Evolutionary conservation across 129 eudicot genomes (phyloP).

Genomic region (Arctium lappa): DNA sequence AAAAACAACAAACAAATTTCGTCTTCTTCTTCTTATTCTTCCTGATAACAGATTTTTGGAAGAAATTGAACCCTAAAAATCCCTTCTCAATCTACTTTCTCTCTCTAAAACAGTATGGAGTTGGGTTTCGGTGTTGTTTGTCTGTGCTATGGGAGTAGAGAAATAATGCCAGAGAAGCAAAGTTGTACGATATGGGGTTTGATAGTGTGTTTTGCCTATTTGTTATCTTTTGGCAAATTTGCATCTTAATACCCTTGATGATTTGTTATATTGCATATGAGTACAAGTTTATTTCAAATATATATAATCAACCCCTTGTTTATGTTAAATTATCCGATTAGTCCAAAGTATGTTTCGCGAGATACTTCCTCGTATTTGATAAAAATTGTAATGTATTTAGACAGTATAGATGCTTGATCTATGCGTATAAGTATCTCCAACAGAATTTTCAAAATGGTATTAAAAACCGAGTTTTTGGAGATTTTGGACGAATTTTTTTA

Average conservation of each 20-base stretch:
- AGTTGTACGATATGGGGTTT: conserved; percentile 12
- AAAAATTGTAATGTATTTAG: too few species aligned
- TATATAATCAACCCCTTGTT: neutral
- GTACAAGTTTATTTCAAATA: neutral
- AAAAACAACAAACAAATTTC: conserved; percentile 2
- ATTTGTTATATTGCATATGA: neutral
- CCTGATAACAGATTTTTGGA: conserved; percentile 7
- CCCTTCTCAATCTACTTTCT: neutral
- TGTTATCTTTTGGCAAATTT: neutral
- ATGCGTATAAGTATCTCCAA: too few species aligned
- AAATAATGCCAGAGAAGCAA: conserved; percentile 23
- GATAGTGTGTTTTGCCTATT: conserved; percentile 15
- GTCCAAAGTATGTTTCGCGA: too few species aligned
- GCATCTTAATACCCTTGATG: neutral
- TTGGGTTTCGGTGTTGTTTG: conserved; percentile 18
- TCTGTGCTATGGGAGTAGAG: conserved; percentile 9
- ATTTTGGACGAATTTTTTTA: too few species aligned
- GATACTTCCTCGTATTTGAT: too few species aligned
- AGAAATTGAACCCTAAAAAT: neutral
- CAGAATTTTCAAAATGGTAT: too few species aligned
- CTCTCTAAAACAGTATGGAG: conserved; percentile 13
- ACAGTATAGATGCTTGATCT: too few species aligned
- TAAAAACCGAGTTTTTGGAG: too few species aligned
- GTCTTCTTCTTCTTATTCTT: conserved; percentile 19
- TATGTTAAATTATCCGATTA: too few species aligned